Conservation (phyloP, 441 rosid species). For the Adansonia grandidieri region DNA sequence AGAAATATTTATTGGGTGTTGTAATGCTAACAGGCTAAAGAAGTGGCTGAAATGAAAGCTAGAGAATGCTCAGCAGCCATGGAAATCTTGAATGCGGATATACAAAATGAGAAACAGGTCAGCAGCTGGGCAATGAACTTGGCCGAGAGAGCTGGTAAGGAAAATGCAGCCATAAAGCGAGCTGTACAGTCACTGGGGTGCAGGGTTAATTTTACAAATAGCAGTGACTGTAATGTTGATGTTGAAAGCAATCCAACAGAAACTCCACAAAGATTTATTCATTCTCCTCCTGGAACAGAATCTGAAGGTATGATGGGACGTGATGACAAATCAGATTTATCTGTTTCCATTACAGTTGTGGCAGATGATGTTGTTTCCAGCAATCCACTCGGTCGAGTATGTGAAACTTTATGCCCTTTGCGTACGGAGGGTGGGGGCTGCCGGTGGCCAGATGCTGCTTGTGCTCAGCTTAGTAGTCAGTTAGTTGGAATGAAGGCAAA, state of each 20-base stretch:
- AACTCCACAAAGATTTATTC: slow-evolving; percentile 32
- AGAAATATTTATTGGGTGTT: slow-evolving; percentile 6
- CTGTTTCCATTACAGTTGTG: slow-evolving; percentile 70
- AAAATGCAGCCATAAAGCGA: slow-evolving; percentile 70
- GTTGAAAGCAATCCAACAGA: slow-evolving; percentile 48
- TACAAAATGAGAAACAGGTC: slow-evolving; percentile 70
- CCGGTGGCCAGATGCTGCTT: slow-evolving; percentile 89
- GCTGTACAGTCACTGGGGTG: slow-evolving; percentile 89
- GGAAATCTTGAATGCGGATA: slow-evolving; percentile 70
- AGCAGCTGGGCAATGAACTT: slow-evolving; percentile 65
- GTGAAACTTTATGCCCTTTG: slow-evolving; percentile 80
- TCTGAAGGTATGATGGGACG: slow-evolving; percentile 33
- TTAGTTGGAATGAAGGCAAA: slow-evolving; percentile 84
- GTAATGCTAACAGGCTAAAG: slow-evolving; percentile 67
- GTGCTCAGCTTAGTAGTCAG: slow-evolving; percentile 88
- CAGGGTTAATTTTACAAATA: slow-evolving; percentile 70
- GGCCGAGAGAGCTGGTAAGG: slow-evolving; percentile 77
- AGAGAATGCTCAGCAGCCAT: slow-evolving; percentile 54
- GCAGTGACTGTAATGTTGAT: slow-evolving; percentile 63
- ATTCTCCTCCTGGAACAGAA: slow-evolving; percentile 44
- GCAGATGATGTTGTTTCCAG: slow-evolving; percentile 53
- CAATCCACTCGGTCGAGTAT: slow-evolving; percentile 48
- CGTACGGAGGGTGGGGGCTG: slow-evolving; percentile 81
- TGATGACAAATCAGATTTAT: slow-evolving; percentile 68
- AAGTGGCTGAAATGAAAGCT: slow-evolving; percentile 74